Conservation (phyloP, 148 eudicot species). For the Fagopyrum tataricum region DNA sequence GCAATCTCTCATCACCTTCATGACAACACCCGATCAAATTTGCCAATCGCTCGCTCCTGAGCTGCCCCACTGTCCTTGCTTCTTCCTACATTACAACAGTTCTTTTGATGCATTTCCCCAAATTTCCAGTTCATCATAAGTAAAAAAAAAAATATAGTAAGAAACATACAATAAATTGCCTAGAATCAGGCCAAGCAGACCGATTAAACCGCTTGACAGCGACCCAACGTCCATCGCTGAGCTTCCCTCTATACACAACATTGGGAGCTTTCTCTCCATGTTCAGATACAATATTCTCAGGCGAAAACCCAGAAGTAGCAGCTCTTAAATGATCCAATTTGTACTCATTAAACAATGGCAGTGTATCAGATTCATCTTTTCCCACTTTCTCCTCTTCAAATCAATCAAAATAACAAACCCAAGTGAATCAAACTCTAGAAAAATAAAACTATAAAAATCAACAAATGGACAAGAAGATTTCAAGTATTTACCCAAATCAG, state of each 20-base stretch:
- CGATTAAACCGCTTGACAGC: constrained; percentile 76
- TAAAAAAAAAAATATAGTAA: not conserved
- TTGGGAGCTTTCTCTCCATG: constrained; percentile 90
- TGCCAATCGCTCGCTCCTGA: constrained; percentile 66
- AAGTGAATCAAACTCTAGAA: not conserved
- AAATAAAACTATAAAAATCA: not conserved
- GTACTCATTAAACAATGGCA: constrained; percentile 55
- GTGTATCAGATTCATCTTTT: constrained; percentile 38
- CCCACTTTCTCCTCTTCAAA: constrained; percentile 37
- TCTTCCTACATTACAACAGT: constrained; percentile 44
- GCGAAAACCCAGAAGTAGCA: constrained; percentile 58
- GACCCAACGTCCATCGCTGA: constrained; percentile 55
- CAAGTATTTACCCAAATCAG: constrained; percentile 45
- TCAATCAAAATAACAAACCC: not conserved
- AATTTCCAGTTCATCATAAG: constrained; percentile 12
- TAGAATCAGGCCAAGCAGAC: constrained; percentile 86
- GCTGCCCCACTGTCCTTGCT: constrained; percentile 68
- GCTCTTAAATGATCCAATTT: constrained; percentile 59
- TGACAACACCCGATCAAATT: constrained; percentile 78
- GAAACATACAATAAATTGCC: constrained; percentile 58
- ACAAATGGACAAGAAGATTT: not conserved
- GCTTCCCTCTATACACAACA: constrained; percentile 64
- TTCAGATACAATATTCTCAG: constrained; percentile 72
- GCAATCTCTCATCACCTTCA: constrained; percentile 79
- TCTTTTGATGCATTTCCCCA: constrained; percentile 14